Evolutionary conservation across 2,329 filamentous ascomycete species (phyloP), one percentile per base, ranked within the genome.

Genomic region (Phyllosticta citriasiana): DNA sequence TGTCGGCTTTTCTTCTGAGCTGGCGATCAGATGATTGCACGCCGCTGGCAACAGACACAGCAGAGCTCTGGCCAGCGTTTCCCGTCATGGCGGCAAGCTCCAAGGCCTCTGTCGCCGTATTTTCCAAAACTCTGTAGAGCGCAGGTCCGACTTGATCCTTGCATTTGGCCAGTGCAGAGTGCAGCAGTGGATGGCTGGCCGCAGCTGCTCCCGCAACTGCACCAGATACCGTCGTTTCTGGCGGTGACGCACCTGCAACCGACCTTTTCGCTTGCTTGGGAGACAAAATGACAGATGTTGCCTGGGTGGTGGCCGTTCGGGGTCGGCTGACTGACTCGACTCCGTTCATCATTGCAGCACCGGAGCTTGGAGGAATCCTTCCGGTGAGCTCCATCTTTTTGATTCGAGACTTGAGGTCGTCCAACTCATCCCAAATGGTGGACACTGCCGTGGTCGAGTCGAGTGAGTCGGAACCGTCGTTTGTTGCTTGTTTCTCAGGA

Each of bases 371-470:
- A 0, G 92, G 91, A 35, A 94, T 78, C 74, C 95, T 96, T 62
- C 92, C 92, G 2, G 90, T 95, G 66, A 95, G 76, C 73, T 97
- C 94, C 9, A 99, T 82, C 63, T 91, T 89, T 67, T 90, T 87
- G 67, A 99, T 96, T 30, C 94, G 85, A 51, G 90, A 94, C 73
- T 97, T 97, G 55, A 99, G 78, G 65, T 97, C 94, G 67, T 97
- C 94, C 27, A 99, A 77, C 74, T 99, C 94, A 71, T 97, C 94
- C 94, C 94, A 99, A 2, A 99, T 90, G 0, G 91, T 97, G 1
- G 91, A 95, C 12, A 92, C 90, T 1, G 90, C 91, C 1, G 88
- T 91, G 0, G 90, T 94, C 0, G 94, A 97, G 35, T 88, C 82
- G 0, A 88, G 93, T 0, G 94, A 97, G 68, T 94, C 91, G 0